These are phyloP conservation scores for Rutstroemia sp. DNA, from an alignment of 2,329 filamentous ascomycete genomes.

Conservation along the genomic window DNA sequence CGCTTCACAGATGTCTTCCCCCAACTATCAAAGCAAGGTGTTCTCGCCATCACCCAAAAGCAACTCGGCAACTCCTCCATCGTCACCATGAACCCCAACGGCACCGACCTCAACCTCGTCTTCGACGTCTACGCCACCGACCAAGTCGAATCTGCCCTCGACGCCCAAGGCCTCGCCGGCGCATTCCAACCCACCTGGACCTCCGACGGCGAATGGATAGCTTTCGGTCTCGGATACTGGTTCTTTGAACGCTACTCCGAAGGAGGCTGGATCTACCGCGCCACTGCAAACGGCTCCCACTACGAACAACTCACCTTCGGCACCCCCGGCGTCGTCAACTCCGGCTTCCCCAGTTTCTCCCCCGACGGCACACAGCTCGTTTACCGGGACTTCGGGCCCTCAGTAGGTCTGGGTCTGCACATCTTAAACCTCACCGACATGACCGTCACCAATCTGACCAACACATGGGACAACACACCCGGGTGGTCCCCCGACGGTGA, in stretches of 20 bases:
- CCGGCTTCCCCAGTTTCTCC: conserved; percentile 35
- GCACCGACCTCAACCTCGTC: conserved; percentile 16
- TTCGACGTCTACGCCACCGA: conserved; percentile 20
- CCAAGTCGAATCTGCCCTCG: neutral
- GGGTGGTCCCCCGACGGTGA: conserved; percentile 34
- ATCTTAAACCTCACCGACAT: conserved; percentile 27
- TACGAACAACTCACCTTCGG: conserved; percentile 31
- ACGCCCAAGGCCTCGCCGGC: conserved; percentile 28
- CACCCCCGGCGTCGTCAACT: conserved; percentile 25
- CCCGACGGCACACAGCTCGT: conserved; percentile 32
- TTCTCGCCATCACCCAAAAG: conserved; percentile 33
- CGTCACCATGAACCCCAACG: conserved; percentile 24
- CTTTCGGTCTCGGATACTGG: conserved; percentile 35
- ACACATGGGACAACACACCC: conserved; percentile 34
- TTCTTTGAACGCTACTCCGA: conserved; percentile 30
- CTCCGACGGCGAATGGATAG: conserved; percentile 32
- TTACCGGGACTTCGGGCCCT: conserved; percentile 30
- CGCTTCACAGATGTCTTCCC: conserved; percentile 38
- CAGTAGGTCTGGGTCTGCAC: conserved; percentile 25
- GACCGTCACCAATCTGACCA: conserved; percentile 29
- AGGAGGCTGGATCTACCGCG: conserved; percentile 15
- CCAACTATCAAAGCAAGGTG: conserved; percentile 17
- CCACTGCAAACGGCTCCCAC: conserved; percentile 14
- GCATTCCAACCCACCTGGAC: conserved; percentile 36
- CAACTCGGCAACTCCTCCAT: conserved; percentile 35